Evolutionary conservation across 345 rosid species (phyloP), one percentile per base, ranked within the genome.

Genomic region (Linum tenue): DNA sequence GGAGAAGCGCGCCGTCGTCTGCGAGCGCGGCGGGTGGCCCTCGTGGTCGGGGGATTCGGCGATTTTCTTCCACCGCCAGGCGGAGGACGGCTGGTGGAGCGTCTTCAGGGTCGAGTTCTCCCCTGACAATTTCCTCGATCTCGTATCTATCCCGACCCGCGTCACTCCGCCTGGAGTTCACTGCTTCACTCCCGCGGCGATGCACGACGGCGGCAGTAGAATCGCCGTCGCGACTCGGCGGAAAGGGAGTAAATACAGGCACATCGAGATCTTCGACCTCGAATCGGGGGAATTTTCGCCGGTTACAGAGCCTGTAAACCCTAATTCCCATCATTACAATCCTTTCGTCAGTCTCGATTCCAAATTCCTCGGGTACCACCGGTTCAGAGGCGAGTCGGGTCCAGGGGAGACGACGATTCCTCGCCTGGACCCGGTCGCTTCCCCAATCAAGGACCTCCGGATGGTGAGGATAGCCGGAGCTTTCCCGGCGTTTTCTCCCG

Each of bases 81-180:
- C 85, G 1, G 86, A 85, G 8, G 97, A 92, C 72, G 96, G 96
- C 3, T 92, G 96, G 96, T 90, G 98, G 98, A 90, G 98, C 81
- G 76, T 92, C 69, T 92, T 69, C 78, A 64, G 77, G 16, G 68
- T 80, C 0, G 82, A 75, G 44, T 51, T 92, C 31, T 22, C 31
- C 48, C 72, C 82, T 9, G 71, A 43, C 2, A 79, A 69, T 68
- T 48, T 48, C 12, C 73, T 22, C 39, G 67, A 11, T 42, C 40
- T 51, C 35, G 79, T 5, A 64, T 31, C 10, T 75, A 37, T 8
- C 39, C 81, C 91, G 41, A 6, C 66, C 50, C 82, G 96, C 11
- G 75, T 92, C 71, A 90, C 96, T 56, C 98, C 97, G 4, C 73
- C 94, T 2, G 96, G 97, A 0, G 82, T 90, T 36, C 98, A 90